phyloP scores from a whole-genome alignment of 2,329 filamentous ascomycete genomes.

The Septoria linicola region DNA sequence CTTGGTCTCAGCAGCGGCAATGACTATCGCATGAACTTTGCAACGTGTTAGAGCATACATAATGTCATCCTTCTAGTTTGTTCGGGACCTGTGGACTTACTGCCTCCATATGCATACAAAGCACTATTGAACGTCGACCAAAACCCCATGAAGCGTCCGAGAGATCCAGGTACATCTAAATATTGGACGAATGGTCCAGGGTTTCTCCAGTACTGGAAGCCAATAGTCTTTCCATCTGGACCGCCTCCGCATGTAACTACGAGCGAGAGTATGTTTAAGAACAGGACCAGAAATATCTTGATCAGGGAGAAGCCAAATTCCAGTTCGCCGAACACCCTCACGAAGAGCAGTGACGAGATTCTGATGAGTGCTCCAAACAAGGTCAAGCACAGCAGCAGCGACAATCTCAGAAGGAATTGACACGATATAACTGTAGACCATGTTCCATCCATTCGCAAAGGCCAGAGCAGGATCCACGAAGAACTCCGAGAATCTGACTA shows the following conservation, averaged over 20 bases:
- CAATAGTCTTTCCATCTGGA: conserved; percentile 20
- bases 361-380: conserved; percentile 18
- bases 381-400: conserved; percentile 17
- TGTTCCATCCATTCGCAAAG: conserved; percentile 22
- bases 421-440: conserved; percentile 17
- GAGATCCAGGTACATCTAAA: conserved; percentile 15
- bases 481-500: conserved; percentile 21
- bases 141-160: conserved; percentile 23
- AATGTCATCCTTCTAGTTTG: too few relatives aligned
- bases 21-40: conserved; percentile 59
- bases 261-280: conserved; percentile 27
- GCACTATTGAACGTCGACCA: conserved; percentile 22
- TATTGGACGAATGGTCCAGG: conserved; percentile 28
- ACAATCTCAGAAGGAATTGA: conserved; percentile 22
- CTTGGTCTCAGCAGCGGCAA: conserved; percentile 53
- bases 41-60: too few relatives aligned
- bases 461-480: conserved; percentile 22
- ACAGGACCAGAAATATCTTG: conserved; percentile 27
- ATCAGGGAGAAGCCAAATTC: conserved; percentile 24
- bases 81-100: too few relatives aligned
- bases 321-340: conserved; percentile 25
- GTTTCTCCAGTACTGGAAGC: conserved; percentile 23
- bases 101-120: conserved; percentile 55
- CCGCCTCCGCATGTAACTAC: conserved; percentile 25
- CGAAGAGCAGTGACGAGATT: conserved; percentile 13